Base-by-base conservation (phyloP, 2,329 filamentous ascomycete species). In the Colletotrichum melonis region DNA sequence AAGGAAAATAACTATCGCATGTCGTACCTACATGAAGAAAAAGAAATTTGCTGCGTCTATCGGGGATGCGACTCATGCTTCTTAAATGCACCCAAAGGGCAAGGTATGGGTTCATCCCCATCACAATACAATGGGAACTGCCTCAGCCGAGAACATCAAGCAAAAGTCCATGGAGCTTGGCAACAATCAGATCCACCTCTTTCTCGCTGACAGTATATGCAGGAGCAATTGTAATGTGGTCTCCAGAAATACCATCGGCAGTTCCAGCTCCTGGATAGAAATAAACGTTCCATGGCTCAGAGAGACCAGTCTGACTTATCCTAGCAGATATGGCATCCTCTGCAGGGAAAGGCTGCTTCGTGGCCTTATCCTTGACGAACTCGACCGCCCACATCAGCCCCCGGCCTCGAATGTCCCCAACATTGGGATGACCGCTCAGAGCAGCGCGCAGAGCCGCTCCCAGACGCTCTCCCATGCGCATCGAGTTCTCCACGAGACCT, bases 151-250 rank as follows among this genome's bases (percentile, higher is more conserved):
- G 19, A 46, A 46, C 19, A 46, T 46, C 42, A 19, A n/a, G 16
- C 19, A 46, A n/a, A 46, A 46, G 42, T 0, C 42, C 42, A 46
- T 46, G 42, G 19, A 46, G 42, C 42, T 46, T 46, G 16, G 42
- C 42, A 19, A 38, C 58, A 30, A 38, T 62, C 14, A 30, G 28
- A 11, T 62, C 58, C 58, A 62, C 28, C 26, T 32, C 32, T 32
- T 62, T 52, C 46, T 63, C 49, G 12, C 86, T 90, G 28, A 92
- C 85, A 63, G 89, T 94, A 82, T 91, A 94, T 1, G 93, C 87
- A 6, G 93, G 93, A 1, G 92, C 88, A 11, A 95, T 77, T 26
- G 95, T 85, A 49, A 94, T 83, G 79, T 94, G 92, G 77, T 95
- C 93, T 9, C 93, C 92, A 1, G 79, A 78, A 2, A 88, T 85